Conservation (phyloP, 2,329 filamentous ascomycete species). For the Penicillium sp. region DNA sequence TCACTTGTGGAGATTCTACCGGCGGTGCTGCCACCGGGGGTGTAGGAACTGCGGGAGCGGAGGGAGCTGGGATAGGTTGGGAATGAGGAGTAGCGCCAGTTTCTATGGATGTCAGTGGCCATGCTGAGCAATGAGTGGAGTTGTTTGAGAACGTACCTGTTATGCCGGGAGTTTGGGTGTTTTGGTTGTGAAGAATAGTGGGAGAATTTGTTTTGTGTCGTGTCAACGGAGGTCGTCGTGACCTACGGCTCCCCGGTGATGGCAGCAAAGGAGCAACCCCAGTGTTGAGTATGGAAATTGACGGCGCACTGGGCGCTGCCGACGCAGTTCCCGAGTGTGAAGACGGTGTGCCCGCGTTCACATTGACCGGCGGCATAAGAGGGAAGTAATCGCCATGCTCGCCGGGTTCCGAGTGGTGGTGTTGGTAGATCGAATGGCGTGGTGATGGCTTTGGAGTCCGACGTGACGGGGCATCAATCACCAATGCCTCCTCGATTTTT, state of each 20-base stretch:
- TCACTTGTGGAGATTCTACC: slow-evolving; percentile 39
- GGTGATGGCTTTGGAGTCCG: slow-evolving; percentile 81
- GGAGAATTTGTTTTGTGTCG: slow-evolving; percentile 80
- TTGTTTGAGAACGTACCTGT: slow-evolving; percentile 35
- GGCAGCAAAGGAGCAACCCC: slow-evolving; percentile 78
- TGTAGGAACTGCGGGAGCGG: slow-evolving; percentile 33
- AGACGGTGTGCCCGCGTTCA: slow-evolving; percentile 41
- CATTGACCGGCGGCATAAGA: slow-evolving; percentile 58
- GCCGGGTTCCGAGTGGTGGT: slow-evolving; percentile 59
- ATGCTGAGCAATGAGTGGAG: slow-evolving; percentile 1
- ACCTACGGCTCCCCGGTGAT: slow-evolving; percentile 69
- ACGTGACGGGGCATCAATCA: slow-evolving; percentile 79
- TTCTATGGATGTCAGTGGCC: slow-evolving; percentile 24
- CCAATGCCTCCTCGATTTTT: slow-evolving; percentile 78
- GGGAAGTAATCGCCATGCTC: slow-evolving; percentile 83
- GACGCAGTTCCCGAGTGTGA: slow-evolving; percentile 38
- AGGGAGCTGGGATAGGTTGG: slow-evolving; percentile 21
- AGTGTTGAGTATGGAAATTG: slow-evolving; percentile 77
- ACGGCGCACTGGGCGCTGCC: slow-evolving; percentile 51
- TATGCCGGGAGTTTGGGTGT: slow-evolving; percentile 49
- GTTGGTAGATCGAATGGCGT: slow-evolving; percentile 48
- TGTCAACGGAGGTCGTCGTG: slow-evolving; percentile 57
- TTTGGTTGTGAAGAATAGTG: slow-evolving; percentile 60
- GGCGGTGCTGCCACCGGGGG: slow-evolving; percentile 31
- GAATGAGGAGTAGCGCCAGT: slow-evolving; percentile 25